Percentiles rank a stretch among this genome's conserved stretches.
Conservation (phyloP, 306 rosid species). For the Cucurbita maxima region DNA sequence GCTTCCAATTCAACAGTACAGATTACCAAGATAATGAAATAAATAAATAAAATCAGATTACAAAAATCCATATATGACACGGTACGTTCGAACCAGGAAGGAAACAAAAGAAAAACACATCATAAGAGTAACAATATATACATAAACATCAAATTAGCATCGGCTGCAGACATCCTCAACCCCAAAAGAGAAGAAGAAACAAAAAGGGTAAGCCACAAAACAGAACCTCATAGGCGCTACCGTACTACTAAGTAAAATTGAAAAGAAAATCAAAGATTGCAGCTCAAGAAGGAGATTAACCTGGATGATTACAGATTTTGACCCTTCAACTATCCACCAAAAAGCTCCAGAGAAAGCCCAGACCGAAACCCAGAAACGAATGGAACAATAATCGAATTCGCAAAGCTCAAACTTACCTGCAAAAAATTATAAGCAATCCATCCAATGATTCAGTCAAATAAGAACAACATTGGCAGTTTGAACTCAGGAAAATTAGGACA, state of each 20-base stretch:
- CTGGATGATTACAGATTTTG: neutral
- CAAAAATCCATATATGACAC: neutral
- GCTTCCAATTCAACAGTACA: neutral
- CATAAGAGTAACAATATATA: neutral
- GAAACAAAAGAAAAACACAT: neutral
- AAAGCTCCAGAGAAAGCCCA: neutral
- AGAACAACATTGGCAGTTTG: neutral
- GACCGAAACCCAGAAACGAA: neutral
- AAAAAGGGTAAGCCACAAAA: neutral
- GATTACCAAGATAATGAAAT: neutral
- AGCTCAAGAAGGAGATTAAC: neutral
- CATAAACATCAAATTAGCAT: neutral
- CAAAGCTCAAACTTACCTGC: neutral
- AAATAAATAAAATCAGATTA: neutral
- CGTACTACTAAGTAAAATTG: neutral
- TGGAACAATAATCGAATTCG: neutral
- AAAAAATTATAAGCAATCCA: neutral
- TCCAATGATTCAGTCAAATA: neutral
- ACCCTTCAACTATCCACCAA: neutral
- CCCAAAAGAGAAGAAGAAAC: slow-evolving; percentile 3
- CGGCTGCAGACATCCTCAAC: neutral
- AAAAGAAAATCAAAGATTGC: neutral
- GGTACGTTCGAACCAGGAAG: too few relatives aligned
- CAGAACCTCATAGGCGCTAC: neutral
- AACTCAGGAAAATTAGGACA: neutral